Base-by-base conservation (phyloP, 768 basidiomycete genomes). In the Mycena haematopus region DNA sequence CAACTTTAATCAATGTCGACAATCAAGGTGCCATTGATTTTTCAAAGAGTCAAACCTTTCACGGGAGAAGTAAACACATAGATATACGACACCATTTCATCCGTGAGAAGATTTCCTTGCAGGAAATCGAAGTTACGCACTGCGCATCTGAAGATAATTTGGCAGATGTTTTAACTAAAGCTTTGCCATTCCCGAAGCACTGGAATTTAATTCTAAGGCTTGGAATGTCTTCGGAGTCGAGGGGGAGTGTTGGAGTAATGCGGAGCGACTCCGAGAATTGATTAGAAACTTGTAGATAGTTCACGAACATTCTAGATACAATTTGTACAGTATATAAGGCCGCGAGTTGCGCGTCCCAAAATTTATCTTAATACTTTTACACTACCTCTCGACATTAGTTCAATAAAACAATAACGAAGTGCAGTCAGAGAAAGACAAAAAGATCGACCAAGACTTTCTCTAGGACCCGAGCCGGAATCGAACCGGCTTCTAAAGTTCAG, bases 51-150 rank as follows among this genome's bases (percentile, higher is more conserved):
- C 69, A 73, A 8, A 55, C 63, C 3, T 71, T 69, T 53, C 78
- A 77, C 46, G 50, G 63, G 7, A 44, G 71, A 15, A 64, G 75
- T 1, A 77, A 78, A 56, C 78, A 80, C 62, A 77, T 79, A 46
- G 70, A 74, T 1, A 44, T 44, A 44, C 35, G 65, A 6, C 65
- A 74, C 49, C 76, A 78, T 51, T 74, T 68, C 35, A 61, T 76
- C 21, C 66, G 74, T 0, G 66, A 76, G 24, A 22, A 36, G 0
- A 62, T 79, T 21, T 60, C 62, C 3, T 40, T 47, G 25, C 49
- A 59, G 25, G 53, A 56, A 17, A 52, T 66, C 25, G 22, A 21
- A 15, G 46, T 67, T 13, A 46, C 35, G 58, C 33, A 68, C 58
- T 68, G 65, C 53, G 45, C 63, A 53, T 53, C 65, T 25, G 35